Evolutionary conservation across 2,329 filamentous ascomycete genomes (phyloP).

Genomic region (Mollisia scopiformis): DNA sequence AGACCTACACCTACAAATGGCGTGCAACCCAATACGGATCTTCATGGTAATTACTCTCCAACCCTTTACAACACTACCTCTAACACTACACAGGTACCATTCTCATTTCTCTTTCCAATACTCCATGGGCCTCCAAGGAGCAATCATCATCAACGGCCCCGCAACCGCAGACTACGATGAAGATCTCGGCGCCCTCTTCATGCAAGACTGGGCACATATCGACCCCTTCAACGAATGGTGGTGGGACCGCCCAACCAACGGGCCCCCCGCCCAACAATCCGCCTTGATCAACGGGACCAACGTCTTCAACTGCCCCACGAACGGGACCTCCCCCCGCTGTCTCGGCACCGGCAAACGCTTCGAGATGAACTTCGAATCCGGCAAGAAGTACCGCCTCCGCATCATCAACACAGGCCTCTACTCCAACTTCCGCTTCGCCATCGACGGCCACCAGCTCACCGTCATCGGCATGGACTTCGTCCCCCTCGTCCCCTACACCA

Average conservation of each 20-base stretch:
- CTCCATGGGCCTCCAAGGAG: conserved; percentile 59
- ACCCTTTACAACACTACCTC: too few relatives aligned
- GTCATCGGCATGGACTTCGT: conserved; percentile 67
- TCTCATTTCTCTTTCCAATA: conserved; percentile 30
- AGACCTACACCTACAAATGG: conserved; percentile 43
- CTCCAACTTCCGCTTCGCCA: conserved; percentile 46
- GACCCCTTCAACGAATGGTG: conserved; percentile 8
- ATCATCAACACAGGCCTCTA: conserved; percentile 47
- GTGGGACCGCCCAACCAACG: conserved; percentile 27
- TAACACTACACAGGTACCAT: too few relatives aligned
- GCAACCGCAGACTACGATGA: conserved; percentile 59
- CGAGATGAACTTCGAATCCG: conserved; percentile 41
- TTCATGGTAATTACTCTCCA: too few relatives aligned
- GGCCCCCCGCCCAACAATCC: conserved; percentile 21
- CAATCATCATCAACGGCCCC: conserved; percentile 64
- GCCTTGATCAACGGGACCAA: conserved; percentile 33
- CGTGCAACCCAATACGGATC: conserved; percentile 35
- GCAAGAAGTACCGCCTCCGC: conserved; percentile 48
- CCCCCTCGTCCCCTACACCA: conserved; percentile 63
- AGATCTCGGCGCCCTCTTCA: conserved; percentile 30
- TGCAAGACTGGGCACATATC: conserved; percentile 7
- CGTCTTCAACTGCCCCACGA: conserved; percentile 26
- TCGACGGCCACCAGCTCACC: conserved; percentile 56
- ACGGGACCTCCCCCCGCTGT: conserved; percentile 10
- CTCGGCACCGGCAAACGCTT: conserved; percentile 22